Evolutionary conservation across 495 filamentous ascomycete species (phyloP).

Genomic region (Filosporella fistucella): DNA sequence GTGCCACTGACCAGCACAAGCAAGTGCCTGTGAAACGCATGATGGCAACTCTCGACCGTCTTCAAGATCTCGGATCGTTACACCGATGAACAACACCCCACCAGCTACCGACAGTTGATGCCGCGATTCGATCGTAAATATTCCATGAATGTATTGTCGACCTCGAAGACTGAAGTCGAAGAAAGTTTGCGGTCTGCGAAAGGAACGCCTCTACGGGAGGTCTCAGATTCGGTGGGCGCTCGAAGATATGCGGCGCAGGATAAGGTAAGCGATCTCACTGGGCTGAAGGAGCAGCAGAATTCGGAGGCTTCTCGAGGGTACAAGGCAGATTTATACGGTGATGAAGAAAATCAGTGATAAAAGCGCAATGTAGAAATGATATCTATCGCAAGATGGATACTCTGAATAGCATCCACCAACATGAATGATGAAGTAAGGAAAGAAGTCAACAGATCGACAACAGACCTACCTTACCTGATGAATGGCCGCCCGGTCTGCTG

Average conservation of each 20-base stretch:
- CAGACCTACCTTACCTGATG: constrained; percentile 2
- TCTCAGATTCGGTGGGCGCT: constrained; percentile 1
- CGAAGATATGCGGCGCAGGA: constrained; percentile 1
- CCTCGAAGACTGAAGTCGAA: neutral
- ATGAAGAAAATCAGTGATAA: neutral
- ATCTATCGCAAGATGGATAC: too few relatives aligned
- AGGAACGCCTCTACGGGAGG: neutral
- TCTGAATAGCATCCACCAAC: too few relatives aligned
- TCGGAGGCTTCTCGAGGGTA: too few relatives aligned
- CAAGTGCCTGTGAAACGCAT: constrained; percentile 1
- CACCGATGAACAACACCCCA: neutral
- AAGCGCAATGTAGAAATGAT: neutral
- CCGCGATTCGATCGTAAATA: neutral
- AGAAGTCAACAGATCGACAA: constrained; percentile 17
- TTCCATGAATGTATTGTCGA: constrained; percentile 8
- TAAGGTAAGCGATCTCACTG: neutral
- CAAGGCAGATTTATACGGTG: too few relatives aligned
- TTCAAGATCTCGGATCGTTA: neutral
- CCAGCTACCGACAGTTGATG: constrained; percentile 9
- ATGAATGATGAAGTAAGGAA: neutral
- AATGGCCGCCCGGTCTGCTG: neutral
- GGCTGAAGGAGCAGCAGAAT: constrained; percentile 1
- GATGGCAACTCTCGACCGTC: neutral
- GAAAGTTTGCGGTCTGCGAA: too few relatives aligned
- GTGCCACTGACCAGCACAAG: constrained; percentile 7